A percentile compares a stretch with the other conserved stretches of the same genome.
These are phyloP conservation scores for Carex pumila DNA, from an alignment of 176 grass and related monocot species.

Conservation along the genomic window DNA sequence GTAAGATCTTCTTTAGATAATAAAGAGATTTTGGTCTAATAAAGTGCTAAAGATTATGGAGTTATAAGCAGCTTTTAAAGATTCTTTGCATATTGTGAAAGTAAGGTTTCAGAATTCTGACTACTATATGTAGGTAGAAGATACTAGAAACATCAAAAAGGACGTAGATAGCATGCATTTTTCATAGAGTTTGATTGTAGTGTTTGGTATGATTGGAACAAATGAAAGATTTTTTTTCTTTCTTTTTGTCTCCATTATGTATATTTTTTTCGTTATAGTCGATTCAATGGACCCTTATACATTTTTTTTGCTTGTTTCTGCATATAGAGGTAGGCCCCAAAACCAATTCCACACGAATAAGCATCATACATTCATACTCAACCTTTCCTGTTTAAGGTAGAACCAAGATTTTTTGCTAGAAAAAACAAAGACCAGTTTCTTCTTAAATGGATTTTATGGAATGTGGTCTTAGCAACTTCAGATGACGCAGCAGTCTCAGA, in stretches of 20 bases:
- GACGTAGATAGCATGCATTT: conserved; percentile 7
- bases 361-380: neutral
- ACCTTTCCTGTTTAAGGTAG: neutral
- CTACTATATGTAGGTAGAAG: neutral
- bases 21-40: conserved; percentile 71
- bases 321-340: conserved; percentile 18
- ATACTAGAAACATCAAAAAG: conserved; percentile 12
- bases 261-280: conserved; percentile 2
- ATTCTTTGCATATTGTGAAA: conserved; percentile 47
- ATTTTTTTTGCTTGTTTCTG: conserved; percentile 9
- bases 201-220: neutral
- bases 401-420: neutral
- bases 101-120: conserved; percentile 15
- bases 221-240: neutral
- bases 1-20: conserved; percentile 30
- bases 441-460: neutral
- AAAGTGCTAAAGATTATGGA: conserved; percentile 33
- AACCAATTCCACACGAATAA: conserved; percentile 18
- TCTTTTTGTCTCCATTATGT: neutral
- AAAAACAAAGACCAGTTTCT: neutral
- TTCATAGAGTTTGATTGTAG: neutral
- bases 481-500: neutral
- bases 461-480: neutral
- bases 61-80: conserved; percentile 29
- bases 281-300: neutral